phyloP scores from a whole-genome alignment of 495 filamentous ascomycete species.

The Penicillium nucicola region DNA sequence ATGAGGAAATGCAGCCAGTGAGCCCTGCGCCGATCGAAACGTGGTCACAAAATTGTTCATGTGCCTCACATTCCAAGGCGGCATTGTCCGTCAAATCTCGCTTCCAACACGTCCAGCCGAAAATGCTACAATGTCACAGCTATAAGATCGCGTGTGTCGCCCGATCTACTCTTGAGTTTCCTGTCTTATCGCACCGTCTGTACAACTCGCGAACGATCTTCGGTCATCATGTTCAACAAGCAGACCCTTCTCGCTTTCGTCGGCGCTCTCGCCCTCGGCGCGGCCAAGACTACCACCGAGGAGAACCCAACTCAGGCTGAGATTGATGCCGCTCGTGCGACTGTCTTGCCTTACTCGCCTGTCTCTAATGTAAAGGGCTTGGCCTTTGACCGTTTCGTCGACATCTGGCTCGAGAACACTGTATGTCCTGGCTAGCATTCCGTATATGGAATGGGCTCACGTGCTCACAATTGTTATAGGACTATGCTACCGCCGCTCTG shows the following conservation, averaged over 20 bases:
- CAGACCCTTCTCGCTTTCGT: conserved; percentile 20
- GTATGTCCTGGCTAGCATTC: conserved; percentile 42
- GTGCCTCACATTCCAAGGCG: neutral
- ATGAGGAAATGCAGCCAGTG: neutral
- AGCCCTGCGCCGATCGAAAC: conserved; percentile 4
- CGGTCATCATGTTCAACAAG: conserved; percentile 21
- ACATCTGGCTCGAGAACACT: conserved; percentile 74
- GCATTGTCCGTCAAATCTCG: neutral
- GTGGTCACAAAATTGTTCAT: neutral
- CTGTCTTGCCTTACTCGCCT: conserved; percentile 44
- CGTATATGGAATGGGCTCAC: conserved; percentile 13
- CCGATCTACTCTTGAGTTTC: neutral
- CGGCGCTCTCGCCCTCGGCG: conserved; percentile 20
- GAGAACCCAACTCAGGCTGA: conserved; percentile 29
- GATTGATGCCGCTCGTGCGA: conserved; percentile 30
- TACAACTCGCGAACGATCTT: neutral
- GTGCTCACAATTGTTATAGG: conserved; percentile 34
- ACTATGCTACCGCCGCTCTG: conserved; percentile 48
- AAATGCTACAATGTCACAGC: neutral
- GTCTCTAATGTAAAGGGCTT: conserved; percentile 59
- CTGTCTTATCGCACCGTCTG: neutral
- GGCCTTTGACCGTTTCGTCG: conserved; percentile 63
- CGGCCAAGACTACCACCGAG: conserved; percentile 28
- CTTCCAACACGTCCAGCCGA: neutral
- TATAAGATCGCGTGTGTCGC: conserved; percentile 7